phyloP scores from a whole-genome alignment of 1,284 basidiomycete genomes.

The Ganoderma boninense region DNA sequence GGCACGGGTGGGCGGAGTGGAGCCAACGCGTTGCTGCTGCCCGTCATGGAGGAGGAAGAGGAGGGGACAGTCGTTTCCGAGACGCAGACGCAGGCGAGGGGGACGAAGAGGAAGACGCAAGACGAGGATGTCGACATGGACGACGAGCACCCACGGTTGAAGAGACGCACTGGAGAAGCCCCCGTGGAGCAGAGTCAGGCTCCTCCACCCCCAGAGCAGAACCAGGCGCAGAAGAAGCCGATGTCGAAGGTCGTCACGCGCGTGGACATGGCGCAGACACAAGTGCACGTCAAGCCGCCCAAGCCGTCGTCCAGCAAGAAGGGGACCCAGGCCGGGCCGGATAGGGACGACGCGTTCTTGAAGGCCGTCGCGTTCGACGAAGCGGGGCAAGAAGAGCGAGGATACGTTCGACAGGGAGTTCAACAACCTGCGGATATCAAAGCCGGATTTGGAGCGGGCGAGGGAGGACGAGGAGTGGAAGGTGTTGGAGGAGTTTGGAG shows the following conservation, averaged over 20 bases:
- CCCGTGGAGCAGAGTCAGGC: slow-evolving; percentile 36
- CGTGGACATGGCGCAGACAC: slow-evolving; percentile 47
- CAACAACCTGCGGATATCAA: slow-evolving; percentile 81
- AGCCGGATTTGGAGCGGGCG: slow-evolving; percentile 58
- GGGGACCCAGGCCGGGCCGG: slow-evolving; percentile 56
- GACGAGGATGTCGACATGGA: slow-evolving; percentile 36
- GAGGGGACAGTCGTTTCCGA: slow-evolving; percentile 30
- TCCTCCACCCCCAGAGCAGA: slow-evolving; percentile 1
- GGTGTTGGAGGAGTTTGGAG: slow-evolving; percentile 77
- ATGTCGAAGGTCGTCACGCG: slow-evolving; percentile 29
- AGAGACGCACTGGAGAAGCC: slow-evolving; percentile 51
- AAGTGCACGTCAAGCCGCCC: slow-evolving; percentile 33
- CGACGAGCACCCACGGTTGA: slow-evolving; percentile 43
- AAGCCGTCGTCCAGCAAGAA: slow-evolving; percentile 22
- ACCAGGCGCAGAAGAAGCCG: slow-evolving; percentile 23
- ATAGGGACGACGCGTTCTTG: slow-evolving; percentile 73
- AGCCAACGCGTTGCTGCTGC: slow-evolving; percentile 14
- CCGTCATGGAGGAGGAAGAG: slow-evolving; percentile 34
- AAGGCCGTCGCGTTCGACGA: slow-evolving; percentile 79
- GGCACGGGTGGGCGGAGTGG: slow-evolving; percentile 26
- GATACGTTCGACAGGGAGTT: slow-evolving; percentile 87
- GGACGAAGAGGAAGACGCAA: slow-evolving; percentile 41
- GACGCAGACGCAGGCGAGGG: slow-evolving; percentile 40
- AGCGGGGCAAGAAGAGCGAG: slow-evolving; percentile 72
- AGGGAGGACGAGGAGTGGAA: slow-evolving; percentile 64